Base-by-base conservation (phyloP, 2,329 filamentous ascomycete genomes). In the Pseudogymnoascus sp. region DNA sequence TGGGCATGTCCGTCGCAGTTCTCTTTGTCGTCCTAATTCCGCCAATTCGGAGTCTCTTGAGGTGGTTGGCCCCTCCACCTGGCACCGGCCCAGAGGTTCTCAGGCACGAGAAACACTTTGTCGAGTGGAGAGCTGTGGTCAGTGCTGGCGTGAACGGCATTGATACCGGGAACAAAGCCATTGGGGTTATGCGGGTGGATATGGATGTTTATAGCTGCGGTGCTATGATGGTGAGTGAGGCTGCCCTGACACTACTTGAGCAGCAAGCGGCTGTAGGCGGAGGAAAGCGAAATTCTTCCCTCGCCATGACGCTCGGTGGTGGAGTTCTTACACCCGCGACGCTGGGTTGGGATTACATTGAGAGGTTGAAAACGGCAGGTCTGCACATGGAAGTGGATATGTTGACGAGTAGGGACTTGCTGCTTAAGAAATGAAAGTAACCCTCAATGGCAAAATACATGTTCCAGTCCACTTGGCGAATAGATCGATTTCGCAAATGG, bases 281-380 rank as follows among this genome's bases (percentile, higher is more conserved):
- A n/a, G 14, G 37, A 14, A 16, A 39, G 14, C 37, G 14, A 39
- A 16, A n/a, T 12, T 39, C 37, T 5, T 39, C 37, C 16, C 37
- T 39, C 37, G 80, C 79, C 7, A 77, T 80, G 57, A 74, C 79
- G 36, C 75, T 90, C 11, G 79, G 79, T 1, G 89, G 89, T 16
- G 89, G 89, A 2, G 76, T 91, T 21, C 83, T 89, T 66, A 93
- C 90, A 1, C 86, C 89, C 0, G 87, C 88, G 0, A 88, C 83
- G 63, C 76, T 93, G 2, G 89, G 89, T 1, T 84, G 87, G 68
- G 76, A 79, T 10, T 88, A 84, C 70, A 77, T 91, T 64, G 83
- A 91, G 70, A 79, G 86, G 11, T 69, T 90, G 40, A 77, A 83
- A 39, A 78, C 80, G 34, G 81, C 78, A 40, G 88, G 88, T 2